Evolutionary conservation across 306 rosid species (phyloP), one percentile per base, ranked within the genome.

Genomic region (Vigna angularis): DNA sequence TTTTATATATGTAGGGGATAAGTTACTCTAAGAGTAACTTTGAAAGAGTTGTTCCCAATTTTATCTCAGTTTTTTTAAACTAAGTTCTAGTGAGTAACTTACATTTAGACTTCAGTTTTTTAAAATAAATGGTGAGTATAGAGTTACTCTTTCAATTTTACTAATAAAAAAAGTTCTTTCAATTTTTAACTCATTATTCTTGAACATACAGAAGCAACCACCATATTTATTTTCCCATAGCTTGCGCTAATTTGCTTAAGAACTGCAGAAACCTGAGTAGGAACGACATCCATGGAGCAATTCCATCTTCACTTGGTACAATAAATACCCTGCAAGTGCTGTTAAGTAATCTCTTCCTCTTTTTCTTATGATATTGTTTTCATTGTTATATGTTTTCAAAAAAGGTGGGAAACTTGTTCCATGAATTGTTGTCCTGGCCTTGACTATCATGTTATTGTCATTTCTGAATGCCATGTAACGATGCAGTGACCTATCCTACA

Each of bases 401-500:
- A 58, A 13, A 55, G 64, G 11, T 14, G 42, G 64, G 28, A 18
- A 59, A n/a, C 74, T 30, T 38, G 45, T 61, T 45, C 57, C 48
- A 18, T 45, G 42, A 79, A 56, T 55, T 67, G 34, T 59, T 51
- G n/a, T 28, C 36, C 44, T 45, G 74, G 64, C 73, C 63, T 65
- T 45, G 42, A 66, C 28, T 56, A 50, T 74, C 71, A 59, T 55
- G 30, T 50, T 55, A 26, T 14, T 78, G 72, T 77, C 53, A 58
- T 77, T 40, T 45, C 67, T 67, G 73, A 81, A 52, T 76, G 14
- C 55, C 64, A 61, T 84, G 72, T 72, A 34, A 66, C 53, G 71
- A 55, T 82, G 57, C 87, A 90, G 97, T 88, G 97, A 93, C 83
- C 85, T 90, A 76, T 90, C 96, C 62, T 86, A 82, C 86, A 93